Evolutionary conservation across 495 filamentous ascomycete genomes (phyloP).

Genomic region (Neurospora tetrasperma): DNA sequence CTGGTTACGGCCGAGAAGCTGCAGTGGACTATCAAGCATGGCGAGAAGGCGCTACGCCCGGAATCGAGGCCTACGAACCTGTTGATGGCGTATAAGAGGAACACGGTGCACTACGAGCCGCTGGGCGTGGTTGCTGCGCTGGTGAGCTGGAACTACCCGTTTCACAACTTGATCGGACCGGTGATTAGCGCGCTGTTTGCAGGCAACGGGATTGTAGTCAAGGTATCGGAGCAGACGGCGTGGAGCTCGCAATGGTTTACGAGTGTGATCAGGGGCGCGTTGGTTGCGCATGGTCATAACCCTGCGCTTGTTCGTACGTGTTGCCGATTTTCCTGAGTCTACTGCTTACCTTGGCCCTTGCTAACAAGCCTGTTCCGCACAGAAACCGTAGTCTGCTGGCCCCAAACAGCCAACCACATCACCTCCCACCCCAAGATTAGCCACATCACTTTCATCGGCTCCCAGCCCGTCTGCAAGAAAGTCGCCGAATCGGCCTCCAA

Average conservation of each 20-base stretch:
- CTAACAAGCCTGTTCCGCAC: neutral
- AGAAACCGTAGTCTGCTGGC: constrained; percentile 75
- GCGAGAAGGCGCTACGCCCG: constrained; percentile 68
- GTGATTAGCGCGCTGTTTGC: constrained; percentile 84
- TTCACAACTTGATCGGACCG: constrained; percentile 90
- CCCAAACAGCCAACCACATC: constrained; percentile 66
- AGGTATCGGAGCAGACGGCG: constrained; percentile 85
- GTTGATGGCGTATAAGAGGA: constrained; percentile 92
- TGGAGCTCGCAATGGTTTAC: constrained; percentile 81
- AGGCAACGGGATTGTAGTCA: constrained; percentile 87
- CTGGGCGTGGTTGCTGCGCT: constrained; percentile 85
- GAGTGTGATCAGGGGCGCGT: constrained; percentile 63
- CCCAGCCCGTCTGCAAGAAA: constrained; percentile 71
- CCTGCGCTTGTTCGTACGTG: constrained; percentile 55
- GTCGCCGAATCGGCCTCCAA: constrained; percentile 81
- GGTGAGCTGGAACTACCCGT: constrained; percentile 94
- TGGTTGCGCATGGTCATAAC: constrained; percentile 75
- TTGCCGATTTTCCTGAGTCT: neutral
- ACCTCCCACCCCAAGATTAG: constrained; percentile 75
- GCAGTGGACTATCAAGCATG: constrained; percentile 86
- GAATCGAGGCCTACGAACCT: constrained; percentile 69
- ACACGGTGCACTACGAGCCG: constrained; percentile 83
- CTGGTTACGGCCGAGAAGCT: constrained; percentile 89
- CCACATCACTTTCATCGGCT: constrained; percentile 98
- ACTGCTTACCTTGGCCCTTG: neutral